Conservation (phyloP, 257 asterid genomes). For the Ilex aquifolium region DNA sequence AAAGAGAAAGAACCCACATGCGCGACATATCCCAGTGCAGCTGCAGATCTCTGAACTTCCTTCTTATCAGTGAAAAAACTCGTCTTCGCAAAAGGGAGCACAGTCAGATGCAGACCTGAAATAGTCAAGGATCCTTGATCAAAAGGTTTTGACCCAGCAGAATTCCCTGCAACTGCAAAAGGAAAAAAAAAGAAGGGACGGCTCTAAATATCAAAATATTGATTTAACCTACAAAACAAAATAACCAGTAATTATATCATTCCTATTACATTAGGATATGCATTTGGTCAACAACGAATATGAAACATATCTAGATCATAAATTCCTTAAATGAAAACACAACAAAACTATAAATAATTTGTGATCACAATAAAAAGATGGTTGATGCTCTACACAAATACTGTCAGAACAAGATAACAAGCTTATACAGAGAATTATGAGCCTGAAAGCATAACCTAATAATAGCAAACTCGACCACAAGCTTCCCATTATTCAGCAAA, state of each 20-base stretch:
- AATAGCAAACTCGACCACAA: neutral
- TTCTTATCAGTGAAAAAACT: conserved; percentile 93
- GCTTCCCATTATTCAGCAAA: neutral
- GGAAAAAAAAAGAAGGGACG: neutral
- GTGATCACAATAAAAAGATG: too few species aligned
- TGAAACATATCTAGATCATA: too few species aligned
- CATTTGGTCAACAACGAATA: too few species aligned
- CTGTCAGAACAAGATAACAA: conserved; percentile 14
- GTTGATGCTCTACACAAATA: conserved; percentile 34
- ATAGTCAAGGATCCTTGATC: conserved; percentile 76
- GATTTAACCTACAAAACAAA: too few species aligned
- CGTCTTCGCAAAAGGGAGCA: conserved; percentile 81
- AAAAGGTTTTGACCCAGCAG: conserved; percentile 58
- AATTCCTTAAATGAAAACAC: too few species aligned
- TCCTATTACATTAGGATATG: too few species aligned
- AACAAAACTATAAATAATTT: too few species aligned
- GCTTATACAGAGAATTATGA: too few species aligned
- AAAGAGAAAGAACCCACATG: conserved; percentile 61
- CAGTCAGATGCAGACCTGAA: conserved; percentile 82
- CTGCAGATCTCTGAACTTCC: conserved; percentile 89
- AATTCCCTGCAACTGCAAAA: conserved; percentile 40
- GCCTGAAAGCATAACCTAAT: too few species aligned
- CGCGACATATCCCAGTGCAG: conserved; percentile 93
- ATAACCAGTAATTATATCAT: too few species aligned
- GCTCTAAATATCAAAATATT: too few species aligned